A percentile compares a stretch with the other conserved stretches of the same genome.
Evolutionary conservation across 768 basidiomycete genomes (phyloP).

Genomic region (Lactifluus piperatus): DNA sequence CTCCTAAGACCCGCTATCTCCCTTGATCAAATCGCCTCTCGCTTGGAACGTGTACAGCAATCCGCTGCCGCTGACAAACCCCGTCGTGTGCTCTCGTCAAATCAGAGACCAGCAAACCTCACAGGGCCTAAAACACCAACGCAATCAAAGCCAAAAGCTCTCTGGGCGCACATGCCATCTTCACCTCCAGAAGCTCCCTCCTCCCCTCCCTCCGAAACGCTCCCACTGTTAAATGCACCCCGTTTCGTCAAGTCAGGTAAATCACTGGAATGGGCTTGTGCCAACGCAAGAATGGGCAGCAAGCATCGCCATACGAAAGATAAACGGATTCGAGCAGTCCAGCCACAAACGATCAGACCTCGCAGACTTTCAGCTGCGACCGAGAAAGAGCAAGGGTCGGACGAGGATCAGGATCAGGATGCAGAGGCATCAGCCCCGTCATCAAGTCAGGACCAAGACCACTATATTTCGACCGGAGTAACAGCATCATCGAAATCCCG

Average conservation of each 20-base stretch:
- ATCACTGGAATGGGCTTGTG: constrained; percentile 72
- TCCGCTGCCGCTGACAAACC: background rate
- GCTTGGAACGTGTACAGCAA: constrained; percentile 33
- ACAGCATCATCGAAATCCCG: constrained; percentile 2
- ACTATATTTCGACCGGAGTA: background rate
- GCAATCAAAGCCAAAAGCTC: constrained; percentile 1
- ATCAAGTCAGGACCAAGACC: background rate
- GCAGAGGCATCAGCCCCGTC: background rate
- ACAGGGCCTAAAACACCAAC: constrained; percentile 1
- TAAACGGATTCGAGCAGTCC: constrained; percentile 21
- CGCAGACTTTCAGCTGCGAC: background rate
- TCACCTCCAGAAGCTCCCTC: constrained; percentile 49
- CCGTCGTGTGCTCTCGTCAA: constrained; percentile 13
- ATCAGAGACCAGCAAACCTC: constrained; percentile 11
- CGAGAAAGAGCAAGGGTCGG: background rate
- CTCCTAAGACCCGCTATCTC: constrained; percentile 25
- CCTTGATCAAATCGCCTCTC: constrained; percentile 51
- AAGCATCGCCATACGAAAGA: constrained; percentile 15
- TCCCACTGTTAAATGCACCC: constrained; percentile 36
- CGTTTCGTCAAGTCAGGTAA: constrained; percentile 37
- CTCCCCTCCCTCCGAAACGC: constrained; percentile 41
- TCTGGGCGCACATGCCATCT: constrained; percentile 44
- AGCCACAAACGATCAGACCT: background rate
- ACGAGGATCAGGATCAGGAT: background rate
- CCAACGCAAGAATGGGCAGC: constrained; percentile 32